Conservation (phyloP, 1,284 basidiomycete species). For the Takashimella koratensis region DNA sequence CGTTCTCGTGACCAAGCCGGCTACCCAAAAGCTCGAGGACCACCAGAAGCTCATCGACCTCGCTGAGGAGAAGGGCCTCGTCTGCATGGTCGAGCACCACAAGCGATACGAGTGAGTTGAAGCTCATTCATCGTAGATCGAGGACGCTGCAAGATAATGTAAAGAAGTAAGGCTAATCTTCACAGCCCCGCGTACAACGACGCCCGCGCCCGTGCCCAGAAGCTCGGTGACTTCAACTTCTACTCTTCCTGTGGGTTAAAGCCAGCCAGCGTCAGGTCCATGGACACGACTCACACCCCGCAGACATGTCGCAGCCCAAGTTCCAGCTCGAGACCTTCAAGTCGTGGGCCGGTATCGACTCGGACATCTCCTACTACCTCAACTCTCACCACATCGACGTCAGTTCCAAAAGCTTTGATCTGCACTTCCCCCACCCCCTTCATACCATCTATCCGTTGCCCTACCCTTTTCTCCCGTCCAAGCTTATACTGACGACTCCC, state of each 20-base stretch:
- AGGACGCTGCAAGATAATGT: no score
- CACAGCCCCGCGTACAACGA: slow-evolving; percentile 80
- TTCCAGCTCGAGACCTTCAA: slow-evolving; percentile 89
- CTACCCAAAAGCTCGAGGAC: slow-evolving; percentile 76
- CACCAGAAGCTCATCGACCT: slow-evolving; percentile 71
- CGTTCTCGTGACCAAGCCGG: slow-evolving; percentile 88
- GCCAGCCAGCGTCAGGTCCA: background rate
- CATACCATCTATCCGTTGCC: slow-evolving; percentile 34
- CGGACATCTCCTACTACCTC: slow-evolving; percentile 84
- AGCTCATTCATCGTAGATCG: no score
- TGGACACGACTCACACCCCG: background rate
- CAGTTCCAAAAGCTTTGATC: no score
- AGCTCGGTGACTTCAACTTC: slow-evolving; percentile 88
- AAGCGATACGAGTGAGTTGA: slow-evolving; percentile 60
- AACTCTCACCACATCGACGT: slow-evolving; percentile 80
- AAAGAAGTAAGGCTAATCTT: no score
- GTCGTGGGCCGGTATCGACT: slow-evolving; percentile 90
- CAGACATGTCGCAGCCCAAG: slow-evolving; percentile 87
- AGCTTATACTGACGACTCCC: slow-evolving; percentile 57
- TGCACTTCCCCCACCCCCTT: background rate
- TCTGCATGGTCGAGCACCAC: slow-evolving; percentile 85
- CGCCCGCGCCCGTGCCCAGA: slow-evolving; percentile 66
- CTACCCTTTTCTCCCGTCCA: background rate
- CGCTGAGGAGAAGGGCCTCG: slow-evolving; percentile 71
- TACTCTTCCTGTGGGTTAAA: slow-evolving; percentile 42